Conservation (phyloP, 1,284 basidiomycete species). For the Ganoderma sp. region DNA sequence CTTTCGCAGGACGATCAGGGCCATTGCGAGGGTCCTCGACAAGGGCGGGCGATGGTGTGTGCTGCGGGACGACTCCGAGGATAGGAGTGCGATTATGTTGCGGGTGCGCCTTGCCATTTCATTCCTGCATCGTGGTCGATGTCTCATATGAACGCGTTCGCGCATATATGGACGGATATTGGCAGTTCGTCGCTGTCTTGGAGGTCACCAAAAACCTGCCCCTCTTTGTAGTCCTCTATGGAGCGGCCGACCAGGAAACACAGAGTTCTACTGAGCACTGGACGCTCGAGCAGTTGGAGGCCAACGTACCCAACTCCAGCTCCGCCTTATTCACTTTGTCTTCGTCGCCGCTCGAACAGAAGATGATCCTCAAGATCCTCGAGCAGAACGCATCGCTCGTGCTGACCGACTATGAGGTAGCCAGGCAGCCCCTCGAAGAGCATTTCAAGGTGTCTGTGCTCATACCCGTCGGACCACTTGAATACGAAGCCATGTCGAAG, state of each 20-base stretch:
- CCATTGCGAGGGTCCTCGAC: constrained; percentile 38
- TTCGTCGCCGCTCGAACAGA: constrained; percentile 44
- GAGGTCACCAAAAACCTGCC: constrained; percentile 40
- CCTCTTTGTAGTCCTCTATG: constrained; percentile 43
- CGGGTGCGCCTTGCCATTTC: constrained; percentile 35
- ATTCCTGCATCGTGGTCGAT: background rate
- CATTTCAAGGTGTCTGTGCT: constrained; percentile 44
- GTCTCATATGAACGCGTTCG: background rate
- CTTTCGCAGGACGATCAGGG: constrained; percentile 43
- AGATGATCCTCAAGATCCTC: constrained; percentile 42
- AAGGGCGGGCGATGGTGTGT: constrained; percentile 34
- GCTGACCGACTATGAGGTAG: constrained; percentile 36
- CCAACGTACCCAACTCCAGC: constrained; percentile 3
- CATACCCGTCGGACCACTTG: constrained; percentile 47
- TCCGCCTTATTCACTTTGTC: constrained; percentile 17
- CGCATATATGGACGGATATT: background rate
- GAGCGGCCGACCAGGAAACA: constrained; percentile 28
- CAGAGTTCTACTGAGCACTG: constrained; percentile 24
- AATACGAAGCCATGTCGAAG: constrained; percentile 45
- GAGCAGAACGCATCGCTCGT: constrained; percentile 44
- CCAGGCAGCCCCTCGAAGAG: constrained; percentile 33
- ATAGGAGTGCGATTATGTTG: constrained; percentile 37
- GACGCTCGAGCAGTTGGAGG: constrained; percentile 22
- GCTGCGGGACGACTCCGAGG: constrained; percentile 33
- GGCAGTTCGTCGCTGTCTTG: constrained; percentile 42